phyloP scores from a whole-genome alignment of 139 green algal genomes.

The Haematococcus sp. region DNA sequence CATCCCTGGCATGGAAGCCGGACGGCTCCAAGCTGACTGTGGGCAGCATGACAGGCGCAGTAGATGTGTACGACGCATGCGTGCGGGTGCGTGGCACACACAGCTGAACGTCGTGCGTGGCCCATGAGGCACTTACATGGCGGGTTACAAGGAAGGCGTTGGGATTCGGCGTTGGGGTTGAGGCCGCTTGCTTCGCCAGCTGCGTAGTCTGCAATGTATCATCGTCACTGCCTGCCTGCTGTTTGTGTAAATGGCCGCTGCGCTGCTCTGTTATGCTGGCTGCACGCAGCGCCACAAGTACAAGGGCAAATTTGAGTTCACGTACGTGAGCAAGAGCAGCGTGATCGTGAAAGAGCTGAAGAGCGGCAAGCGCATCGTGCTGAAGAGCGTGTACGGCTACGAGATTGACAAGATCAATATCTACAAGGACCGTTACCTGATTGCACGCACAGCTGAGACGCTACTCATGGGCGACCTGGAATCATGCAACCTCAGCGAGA shows the following conservation, averaged over 20 bases:
- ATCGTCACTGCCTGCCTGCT: too few species aligned
- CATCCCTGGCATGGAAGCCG: constrained; percentile 66
- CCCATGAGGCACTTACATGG: too few species aligned
- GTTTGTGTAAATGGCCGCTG: too few species aligned
- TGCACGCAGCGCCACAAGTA: constrained; percentile 29
- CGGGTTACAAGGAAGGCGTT: too few species aligned
- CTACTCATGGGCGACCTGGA: constrained; percentile 78
- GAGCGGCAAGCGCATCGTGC: constrained; percentile 55
- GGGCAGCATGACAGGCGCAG: constrained; percentile 58
- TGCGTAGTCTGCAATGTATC: too few species aligned
- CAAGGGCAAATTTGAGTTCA: constrained; percentile 79
- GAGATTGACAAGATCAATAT: constrained; percentile 76
- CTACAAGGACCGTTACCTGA: constrained; percentile 70
- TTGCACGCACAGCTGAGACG: constrained; percentile 68
- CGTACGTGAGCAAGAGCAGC: constrained; percentile 68
- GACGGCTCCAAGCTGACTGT: constrained; percentile 69
- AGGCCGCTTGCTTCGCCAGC: too few species aligned
- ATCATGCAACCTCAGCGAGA: constrained; percentile 70
- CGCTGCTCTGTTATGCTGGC: too few species aligned
- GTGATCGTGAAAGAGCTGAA: constrained; percentile 74
- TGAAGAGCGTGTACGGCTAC: constrained; percentile 60
- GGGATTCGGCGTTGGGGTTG: too few species aligned
- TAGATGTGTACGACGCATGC: constrained; percentile 82
- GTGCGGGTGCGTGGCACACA: constrained; percentile 29
- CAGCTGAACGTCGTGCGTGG: too few species aligned